Percentiles rank a stretch among this genome's conserved stretches.
Conservation (phyloP, 2,329 filamentous ascomycete species). For the Colletotrichum tropicicola region DNA sequence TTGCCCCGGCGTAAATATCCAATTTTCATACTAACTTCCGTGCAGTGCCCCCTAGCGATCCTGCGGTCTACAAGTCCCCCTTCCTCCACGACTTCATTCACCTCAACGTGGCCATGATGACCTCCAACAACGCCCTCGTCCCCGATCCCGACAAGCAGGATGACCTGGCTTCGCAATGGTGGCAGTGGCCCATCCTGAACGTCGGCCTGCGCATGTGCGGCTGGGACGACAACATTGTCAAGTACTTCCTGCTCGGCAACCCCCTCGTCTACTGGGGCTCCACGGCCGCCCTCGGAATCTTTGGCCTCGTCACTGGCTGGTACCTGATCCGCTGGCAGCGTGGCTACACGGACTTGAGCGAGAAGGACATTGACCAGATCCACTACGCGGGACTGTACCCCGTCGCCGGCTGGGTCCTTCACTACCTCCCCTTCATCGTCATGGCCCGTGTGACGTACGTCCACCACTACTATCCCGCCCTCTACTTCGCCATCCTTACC, state of each 20-base stretch:
- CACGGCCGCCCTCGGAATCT: conserved; percentile 78
- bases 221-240: conserved; percentile 94
- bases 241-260: conserved; percentile 98
- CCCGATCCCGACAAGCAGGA: conserved; percentile 99
- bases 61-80: conserved; percentile 93
- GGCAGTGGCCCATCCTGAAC: conserved; percentile 97
- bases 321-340: conserved; percentile 96
- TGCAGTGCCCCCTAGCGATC: conserved; percentile 85
- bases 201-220: conserved; percentile 98
- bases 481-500: conserved; percentile 94
- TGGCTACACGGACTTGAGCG: conserved; percentile 84
- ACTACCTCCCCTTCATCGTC: conserved; percentile 94
- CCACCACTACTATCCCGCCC: conserved; percentile 97
- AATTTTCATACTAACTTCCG: conserved; percentile 41
- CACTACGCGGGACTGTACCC: conserved; percentile 95
- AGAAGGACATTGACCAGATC: conserved; percentile 87
- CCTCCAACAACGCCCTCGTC: conserved; percentile 97
- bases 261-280: conserved; percentile 96
- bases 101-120: conserved; percentile 99
- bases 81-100: conserved; percentile 99
- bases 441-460: conserved; percentile 99
- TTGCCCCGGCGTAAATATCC: conserved; percentile 32
- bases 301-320: conserved; percentile 79
- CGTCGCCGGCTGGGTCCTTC: conserved; percentile 91
- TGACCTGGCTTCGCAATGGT: conserved; percentile 94